Percentiles rank a stretch among this genome's conserved stretches.
These are phyloP conservation scores for Circinella minor DNA, from an alignment of 371 early-diverging fungal genomes.

Conservation along the genomic window DNA sequence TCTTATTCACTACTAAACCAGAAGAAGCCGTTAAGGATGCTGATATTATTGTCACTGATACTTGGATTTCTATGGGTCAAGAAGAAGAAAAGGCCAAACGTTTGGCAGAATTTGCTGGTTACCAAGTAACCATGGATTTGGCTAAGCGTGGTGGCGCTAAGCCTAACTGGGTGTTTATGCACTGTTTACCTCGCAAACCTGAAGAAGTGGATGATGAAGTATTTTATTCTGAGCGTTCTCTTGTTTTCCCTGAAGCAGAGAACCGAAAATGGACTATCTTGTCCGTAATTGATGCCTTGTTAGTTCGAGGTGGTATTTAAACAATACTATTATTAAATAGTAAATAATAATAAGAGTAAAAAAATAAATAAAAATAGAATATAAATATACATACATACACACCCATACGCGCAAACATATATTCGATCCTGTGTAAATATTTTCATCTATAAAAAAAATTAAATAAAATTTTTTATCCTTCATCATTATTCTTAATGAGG, in stretches of 20 bases:
- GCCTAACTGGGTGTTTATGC: constrained; percentile 92
- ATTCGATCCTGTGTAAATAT: too few relatives aligned
- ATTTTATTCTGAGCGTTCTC: constrained; percentile 88
- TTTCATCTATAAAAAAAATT: too few relatives aligned
- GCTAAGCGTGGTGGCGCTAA: constrained; percentile 78
- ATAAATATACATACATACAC: too few relatives aligned
- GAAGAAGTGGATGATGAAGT: constrained; percentile 97
- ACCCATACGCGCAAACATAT: too few relatives aligned
- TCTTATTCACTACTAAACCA: constrained; percentile 75
- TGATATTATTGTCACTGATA: constrained; percentile 94
- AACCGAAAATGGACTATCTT: constrained; percentile 97
- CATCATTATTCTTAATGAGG: too few relatives aligned
- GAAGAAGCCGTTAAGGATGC: constrained; percentile 79
- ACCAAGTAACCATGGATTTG: constrained; percentile 85
- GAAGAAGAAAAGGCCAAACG: constrained; percentile 89
- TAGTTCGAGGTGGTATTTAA: constrained; percentile 64
- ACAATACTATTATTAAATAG: not conserved
- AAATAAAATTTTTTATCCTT: too few relatives aligned
- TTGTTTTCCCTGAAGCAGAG: constrained; percentile 97
- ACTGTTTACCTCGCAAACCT: constrained; percentile 94
- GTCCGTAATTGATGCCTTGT: constrained; percentile 78
- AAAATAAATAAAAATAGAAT: not conserved
- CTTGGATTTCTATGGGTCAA: constrained; percentile 98
- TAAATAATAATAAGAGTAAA: not conserved
- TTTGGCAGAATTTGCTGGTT: constrained; percentile 83